phyloP scores from a whole-genome alignment of 768 basidiomycete genomes.

The Termitomyces sp. region DNA sequence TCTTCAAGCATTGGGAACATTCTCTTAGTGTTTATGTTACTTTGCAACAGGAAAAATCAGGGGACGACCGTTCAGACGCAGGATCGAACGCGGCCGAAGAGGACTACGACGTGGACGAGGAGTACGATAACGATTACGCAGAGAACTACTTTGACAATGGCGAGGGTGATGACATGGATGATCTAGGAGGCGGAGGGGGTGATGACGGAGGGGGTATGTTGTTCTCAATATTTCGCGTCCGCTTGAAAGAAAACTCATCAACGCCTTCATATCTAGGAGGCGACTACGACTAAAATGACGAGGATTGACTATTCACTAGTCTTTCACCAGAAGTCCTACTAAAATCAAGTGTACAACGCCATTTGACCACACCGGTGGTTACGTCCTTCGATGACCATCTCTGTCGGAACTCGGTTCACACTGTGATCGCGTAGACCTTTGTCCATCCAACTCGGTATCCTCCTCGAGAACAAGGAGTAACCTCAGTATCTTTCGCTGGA shows the following conservation, averaged over 20 bases:
- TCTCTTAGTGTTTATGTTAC: not conserved
- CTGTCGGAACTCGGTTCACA: no score
- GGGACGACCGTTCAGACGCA: slow-evolving; percentile 63
- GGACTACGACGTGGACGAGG: slow-evolving; percentile 87
- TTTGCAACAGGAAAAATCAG: slow-evolving; percentile 57
- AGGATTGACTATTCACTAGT: not conserved
- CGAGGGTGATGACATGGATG: slow-evolving; percentile 77
- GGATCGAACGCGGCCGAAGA: slow-evolving; percentile 64
- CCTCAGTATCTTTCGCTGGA: no score
- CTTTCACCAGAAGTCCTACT: not conserved
- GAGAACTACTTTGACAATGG: slow-evolving; percentile 92
- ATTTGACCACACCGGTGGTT: no score
- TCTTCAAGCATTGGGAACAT: not conserved
- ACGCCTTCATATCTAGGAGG: not conserved
- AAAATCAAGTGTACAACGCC: not conserved
- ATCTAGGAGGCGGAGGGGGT: slow-evolving; percentile 68
- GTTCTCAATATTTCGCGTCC: not conserved
- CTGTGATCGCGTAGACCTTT: no score
- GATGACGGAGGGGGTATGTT: slow-evolving; percentile 58
- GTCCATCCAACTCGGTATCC: no score
- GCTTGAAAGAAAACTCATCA: not conserved
- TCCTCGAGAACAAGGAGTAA: no score
- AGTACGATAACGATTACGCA: slow-evolving; percentile 89
- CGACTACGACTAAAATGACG: slow-evolving; percentile 8
- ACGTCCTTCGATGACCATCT: no score